Conservation (phyloP, 2,329 filamentous ascomycete genomes). For the Paraphaeosphaeria minitans region DNA sequence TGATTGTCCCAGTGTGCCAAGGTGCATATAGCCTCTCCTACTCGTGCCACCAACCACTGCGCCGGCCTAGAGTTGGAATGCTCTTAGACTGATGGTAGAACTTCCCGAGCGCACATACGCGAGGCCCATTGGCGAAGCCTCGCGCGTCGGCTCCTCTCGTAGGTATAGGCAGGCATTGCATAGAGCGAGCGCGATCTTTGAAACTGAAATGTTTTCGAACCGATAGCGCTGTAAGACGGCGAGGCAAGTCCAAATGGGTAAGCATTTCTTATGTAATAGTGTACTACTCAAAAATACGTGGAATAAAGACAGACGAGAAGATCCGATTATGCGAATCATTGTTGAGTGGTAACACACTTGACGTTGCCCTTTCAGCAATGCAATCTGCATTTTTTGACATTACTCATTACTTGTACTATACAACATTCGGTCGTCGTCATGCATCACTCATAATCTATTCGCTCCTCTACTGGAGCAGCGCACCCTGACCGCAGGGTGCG, state of each 20-base stretch:
- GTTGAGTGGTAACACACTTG: neutral
- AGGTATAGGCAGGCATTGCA: slow-evolving; percentile 13
- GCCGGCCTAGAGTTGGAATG: slow-evolving; percentile 28
- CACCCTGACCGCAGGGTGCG: slow-evolving; percentile 19
- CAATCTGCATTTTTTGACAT: neutral
- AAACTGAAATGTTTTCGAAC: neutral
- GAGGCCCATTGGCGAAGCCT: neutral
- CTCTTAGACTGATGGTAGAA: slow-evolving; percentile 21
- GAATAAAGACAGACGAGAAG: too few relatives aligned
- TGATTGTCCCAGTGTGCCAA: neutral
- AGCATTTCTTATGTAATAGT: too few relatives aligned
- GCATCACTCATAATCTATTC: neutral
- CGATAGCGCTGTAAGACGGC: slow-evolving; percentile 17
- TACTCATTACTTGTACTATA: slow-evolving; percentile 6
- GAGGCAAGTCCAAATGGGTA: slow-evolving; percentile 12
- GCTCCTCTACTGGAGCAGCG: slow-evolving; percentile 7
- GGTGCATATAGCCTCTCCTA: slow-evolving; percentile 16
- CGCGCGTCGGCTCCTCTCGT: neutral
- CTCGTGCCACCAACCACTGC: slow-evolving; percentile 27
- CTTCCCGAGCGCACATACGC: slow-evolving; percentile 13
- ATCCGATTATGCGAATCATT: neutral
- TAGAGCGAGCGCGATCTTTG: slow-evolving; percentile 18
- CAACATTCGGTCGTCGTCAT: neutral
- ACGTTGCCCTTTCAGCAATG: neutral
- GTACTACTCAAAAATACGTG: too few relatives aligned